A percentile compares a stretch with the other conserved stretches of the same genome.
phyloP scores from a whole-genome alignment of 164 flowering plant genomes.

The Magnolia officinalis region DNA sequence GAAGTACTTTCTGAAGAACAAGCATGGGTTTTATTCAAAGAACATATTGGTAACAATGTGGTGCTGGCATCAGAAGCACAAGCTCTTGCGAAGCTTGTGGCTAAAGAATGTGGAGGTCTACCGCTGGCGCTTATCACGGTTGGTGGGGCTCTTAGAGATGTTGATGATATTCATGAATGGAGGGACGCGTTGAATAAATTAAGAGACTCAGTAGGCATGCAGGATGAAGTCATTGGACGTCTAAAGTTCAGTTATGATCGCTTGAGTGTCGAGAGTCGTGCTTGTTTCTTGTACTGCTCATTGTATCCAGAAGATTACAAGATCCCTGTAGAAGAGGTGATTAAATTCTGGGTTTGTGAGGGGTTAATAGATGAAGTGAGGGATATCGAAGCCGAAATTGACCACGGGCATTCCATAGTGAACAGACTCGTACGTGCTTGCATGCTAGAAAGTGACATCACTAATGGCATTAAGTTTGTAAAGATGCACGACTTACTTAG shows the following conservation, averaged over 20 bases:
- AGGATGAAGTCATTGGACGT: neutral
- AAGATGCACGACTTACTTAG: conserved; percentile 3
- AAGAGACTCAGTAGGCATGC: neutral
- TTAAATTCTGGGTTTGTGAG: neutral
- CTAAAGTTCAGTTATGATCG: conserved; percentile 1
- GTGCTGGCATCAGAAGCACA: neutral
- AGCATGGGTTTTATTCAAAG: neutral
- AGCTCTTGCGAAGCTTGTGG: neutral
- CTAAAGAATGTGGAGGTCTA: neutral
- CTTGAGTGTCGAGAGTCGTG: neutral
- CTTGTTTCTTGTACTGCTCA: conserved; percentile 7
- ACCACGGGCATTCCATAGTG: neutral
- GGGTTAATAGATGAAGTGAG: neutral
- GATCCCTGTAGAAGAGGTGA: neutral
- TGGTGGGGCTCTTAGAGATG: neutral
- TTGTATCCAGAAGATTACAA: neutral
- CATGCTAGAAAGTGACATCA: neutral
- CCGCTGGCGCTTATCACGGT: neutral
- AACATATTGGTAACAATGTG: neutral
- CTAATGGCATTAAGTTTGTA: neutral
- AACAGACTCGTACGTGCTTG: neutral
- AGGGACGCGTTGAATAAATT: neutral
- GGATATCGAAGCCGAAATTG: neutral
- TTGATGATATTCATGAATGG: neutral
- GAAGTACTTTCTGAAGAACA: neutral